Conservation (phyloP, 2,329 filamentous ascomycete genomes). For the Neopestalotiopsis sp. region DNA sequence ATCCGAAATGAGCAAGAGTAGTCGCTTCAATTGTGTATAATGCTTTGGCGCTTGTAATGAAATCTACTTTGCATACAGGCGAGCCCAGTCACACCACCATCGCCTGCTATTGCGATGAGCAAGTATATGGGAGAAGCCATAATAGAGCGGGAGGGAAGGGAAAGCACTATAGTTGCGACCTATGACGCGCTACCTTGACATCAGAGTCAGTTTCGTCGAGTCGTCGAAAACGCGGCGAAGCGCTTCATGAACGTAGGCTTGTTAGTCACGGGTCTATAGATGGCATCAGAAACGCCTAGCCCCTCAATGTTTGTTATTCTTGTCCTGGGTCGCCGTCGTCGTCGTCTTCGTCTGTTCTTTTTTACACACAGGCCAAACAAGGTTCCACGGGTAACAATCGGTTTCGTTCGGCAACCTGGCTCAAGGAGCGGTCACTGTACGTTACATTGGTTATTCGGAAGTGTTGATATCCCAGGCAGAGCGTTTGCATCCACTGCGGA, state of each 20-base stretch:
- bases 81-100: not conserved
- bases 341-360: constrained; percentile 12
- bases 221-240: not conserved
- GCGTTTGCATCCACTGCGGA: not conserved
- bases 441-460: not conserved
- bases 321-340: not conserved
- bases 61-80: not conserved
- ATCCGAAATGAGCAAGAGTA: constrained; percentile 13
- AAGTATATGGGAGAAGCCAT: not conserved
- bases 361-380: constrained; percentile 1
- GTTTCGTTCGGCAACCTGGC: constrained; percentile 14
- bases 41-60: not conserved
- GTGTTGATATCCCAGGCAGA: not conserved
- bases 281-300: constrained; percentile 10
- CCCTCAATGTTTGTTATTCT: constrained; percentile 8
- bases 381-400: not conserved
- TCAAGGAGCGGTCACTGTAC: not conserved
- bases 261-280: not conserved
- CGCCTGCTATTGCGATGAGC: not conserved
- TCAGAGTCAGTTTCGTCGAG: not conserved
- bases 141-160: not conserved
- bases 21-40: constrained; percentile 16
- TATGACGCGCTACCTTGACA: not conserved
- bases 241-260: not conserved
- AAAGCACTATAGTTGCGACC: constrained; percentile 8